A percentile compares a stretch with the other conserved stretches of the same genome.
These are phyloP conservation scores for Aspergillus pseudoglaucus DNA, from an alignment of 2,329 filamentous ascomycete genomes.

Conservation along the genomic window DNA sequence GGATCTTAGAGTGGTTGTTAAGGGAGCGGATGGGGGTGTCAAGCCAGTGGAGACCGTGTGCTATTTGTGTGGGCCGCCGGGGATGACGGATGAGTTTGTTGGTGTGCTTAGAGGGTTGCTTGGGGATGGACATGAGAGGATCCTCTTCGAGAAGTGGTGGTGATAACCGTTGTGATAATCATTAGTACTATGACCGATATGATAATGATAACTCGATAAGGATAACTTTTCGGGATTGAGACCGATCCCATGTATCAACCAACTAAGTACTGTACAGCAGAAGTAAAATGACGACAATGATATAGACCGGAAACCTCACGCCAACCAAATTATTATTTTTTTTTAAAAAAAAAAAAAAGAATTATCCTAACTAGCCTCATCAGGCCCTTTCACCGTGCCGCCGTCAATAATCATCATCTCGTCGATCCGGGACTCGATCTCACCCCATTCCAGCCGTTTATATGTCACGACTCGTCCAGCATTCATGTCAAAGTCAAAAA, in stretches of 20 bases:
- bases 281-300: background rate
- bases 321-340: too few relatives aligned
- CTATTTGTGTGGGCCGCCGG: slow-evolving; percentile 62
- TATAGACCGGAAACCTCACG: background rate
- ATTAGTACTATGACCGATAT: background rate
- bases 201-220: background rate
- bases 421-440: slow-evolving; percentile 47
- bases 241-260: background rate
- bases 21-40: slow-evolving; percentile 22
- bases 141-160: slow-evolving; percentile 62
- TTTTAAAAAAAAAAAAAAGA: too few relatives aligned
- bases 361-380: slow-evolving; percentile 1
- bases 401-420: slow-evolving; percentile 57
- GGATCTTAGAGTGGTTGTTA: slow-evolving; percentile 31
- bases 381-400: slow-evolving; percentile 43
- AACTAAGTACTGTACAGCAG: background rate
- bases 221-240: background rate
- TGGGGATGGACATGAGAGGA: slow-evolving; percentile 41
- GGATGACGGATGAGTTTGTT: slow-evolving; percentile 64
- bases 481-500: slow-evolving; percentile 93
- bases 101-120: slow-evolving; percentile 30
- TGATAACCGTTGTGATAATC: slow-evolving; percentile 21
- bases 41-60: slow-evolving; percentile 42
- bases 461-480: slow-evolving; percentile 83
- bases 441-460: slow-evolving; percentile 73